A percentile compares a stretch with the other conserved stretches of the same genome.
Conservation (phyloP, 495 filamentous ascomycete species). For the Penicillium cataractarum region DNA sequence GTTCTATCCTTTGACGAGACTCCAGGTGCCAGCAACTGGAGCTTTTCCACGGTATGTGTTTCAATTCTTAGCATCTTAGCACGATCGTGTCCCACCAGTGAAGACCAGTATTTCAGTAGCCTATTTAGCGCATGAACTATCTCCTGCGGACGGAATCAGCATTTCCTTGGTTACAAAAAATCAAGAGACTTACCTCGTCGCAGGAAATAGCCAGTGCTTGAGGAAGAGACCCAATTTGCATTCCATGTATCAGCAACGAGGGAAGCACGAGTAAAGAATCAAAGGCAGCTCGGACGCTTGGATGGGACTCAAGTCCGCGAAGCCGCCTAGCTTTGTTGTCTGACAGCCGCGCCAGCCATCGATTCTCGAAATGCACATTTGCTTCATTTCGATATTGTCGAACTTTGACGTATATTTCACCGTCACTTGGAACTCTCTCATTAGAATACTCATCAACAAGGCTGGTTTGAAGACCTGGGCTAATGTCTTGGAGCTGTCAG, state of each 20-base stretch:
- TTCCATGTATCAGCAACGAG: constrained; percentile 14
- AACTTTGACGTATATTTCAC: constrained; percentile 46
- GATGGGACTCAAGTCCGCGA: constrained; percentile 11
- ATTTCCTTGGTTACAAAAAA: not conserved
- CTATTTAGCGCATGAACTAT: constrained; percentile 21
- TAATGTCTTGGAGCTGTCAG: constrained; percentile 22
- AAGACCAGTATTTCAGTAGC: constrained; percentile 22
- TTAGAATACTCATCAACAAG: constrained; percentile 42
- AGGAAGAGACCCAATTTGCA: constrained; percentile 19
- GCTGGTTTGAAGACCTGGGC: constrained; percentile 12
- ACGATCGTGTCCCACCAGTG: constrained; percentile 16
- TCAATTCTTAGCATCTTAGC: constrained; percentile 20
- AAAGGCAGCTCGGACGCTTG: constrained; percentile 20
- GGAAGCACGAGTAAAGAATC: constrained; percentile 15
- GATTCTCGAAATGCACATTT: constrained; percentile 29
- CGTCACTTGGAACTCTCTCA: constrained; percentile 34
- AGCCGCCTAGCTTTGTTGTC: constrained; percentile 24
- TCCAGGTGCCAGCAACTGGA: constrained; percentile 22
- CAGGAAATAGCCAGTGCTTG: constrained; percentile 23
- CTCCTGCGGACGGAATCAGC: constrained; percentile 21
- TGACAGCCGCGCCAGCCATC: constrained; percentile 27
- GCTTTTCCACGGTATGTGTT: constrained; percentile 18
- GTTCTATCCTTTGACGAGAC: constrained; percentile 13
- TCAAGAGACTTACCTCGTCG: constrained; percentile 20
- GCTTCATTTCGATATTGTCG: constrained; percentile 35